Percentiles rank a stretch among this genome's conserved stretches.
These are phyloP conservation scores for Backusella sp. DNA, from an alignment of 192 early-diverging fungal species.

Conservation along the genomic window DNA sequence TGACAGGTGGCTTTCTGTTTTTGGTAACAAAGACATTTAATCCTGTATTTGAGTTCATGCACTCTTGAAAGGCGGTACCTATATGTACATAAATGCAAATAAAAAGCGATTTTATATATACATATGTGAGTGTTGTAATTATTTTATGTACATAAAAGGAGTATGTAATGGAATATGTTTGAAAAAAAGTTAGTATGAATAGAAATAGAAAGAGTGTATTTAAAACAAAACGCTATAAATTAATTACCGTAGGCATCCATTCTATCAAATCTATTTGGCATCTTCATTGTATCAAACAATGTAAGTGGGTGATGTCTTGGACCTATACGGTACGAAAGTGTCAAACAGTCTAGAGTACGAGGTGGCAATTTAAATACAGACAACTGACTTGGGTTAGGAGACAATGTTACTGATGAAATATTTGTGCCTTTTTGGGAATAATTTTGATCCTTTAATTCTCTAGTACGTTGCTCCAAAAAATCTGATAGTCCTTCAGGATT, in stretches of 20 bases:
- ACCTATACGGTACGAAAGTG: conserved; percentile 33
- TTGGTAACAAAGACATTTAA: conserved; percentile 12
- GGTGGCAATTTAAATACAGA: conserved; percentile 15
- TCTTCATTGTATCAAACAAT: conserved; percentile 39
- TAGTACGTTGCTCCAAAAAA: conserved; percentile 31
- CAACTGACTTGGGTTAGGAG: not conserved
- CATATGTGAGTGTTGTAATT: not conserved
- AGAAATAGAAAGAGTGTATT: conserved; percentile 4
- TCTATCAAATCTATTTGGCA: conserved; percentile 16
- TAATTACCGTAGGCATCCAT: conserved; percentile 30
- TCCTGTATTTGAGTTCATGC: conserved; percentile 32
- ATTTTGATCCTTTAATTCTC: conserved; percentile 20
- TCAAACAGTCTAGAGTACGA: conserved; percentile 23
- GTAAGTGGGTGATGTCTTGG: conserved; percentile 29
- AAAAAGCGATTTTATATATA: not conserved
- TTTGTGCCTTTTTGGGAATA: conserved; percentile 1
- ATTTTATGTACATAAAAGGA: not conserved
- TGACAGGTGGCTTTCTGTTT: conserved; percentile 20
- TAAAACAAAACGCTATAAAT: not conserved
- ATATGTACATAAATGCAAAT: not conserved
- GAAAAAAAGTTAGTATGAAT: not conserved
- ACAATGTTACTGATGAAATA: not conserved
- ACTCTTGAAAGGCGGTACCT: conserved; percentile 35
- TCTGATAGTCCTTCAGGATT: conserved; percentile 33
- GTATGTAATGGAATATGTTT: not conserved